phyloP scores from a whole-genome alignment of 2,329 filamentous ascomycete genomes.

The Cercospora sp. region DNA sequence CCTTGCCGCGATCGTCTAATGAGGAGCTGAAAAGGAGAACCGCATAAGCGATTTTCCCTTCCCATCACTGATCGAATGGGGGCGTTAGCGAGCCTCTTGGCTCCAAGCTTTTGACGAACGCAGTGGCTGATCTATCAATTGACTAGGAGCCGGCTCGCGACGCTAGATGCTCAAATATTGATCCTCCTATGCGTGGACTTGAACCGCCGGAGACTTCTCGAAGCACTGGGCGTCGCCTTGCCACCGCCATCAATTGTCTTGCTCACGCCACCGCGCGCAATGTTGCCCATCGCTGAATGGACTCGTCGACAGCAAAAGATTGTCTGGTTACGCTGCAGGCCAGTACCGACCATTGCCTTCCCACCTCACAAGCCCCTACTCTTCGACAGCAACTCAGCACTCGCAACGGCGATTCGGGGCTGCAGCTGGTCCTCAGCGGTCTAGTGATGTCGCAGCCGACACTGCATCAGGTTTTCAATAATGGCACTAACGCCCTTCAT shows the following conservation, averaged over 20 bases:
- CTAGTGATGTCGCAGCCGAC: not conserved
- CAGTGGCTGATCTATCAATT: slow-evolving; percentile 1
- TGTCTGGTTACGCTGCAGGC: not conserved
- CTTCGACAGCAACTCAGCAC: not conserved
- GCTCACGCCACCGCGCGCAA: not conserved
- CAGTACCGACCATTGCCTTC: not conserved
- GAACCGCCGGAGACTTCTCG: not conserved
- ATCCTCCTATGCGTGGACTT: not conserved
- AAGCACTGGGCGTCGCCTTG: slow-evolving; percentile 1
- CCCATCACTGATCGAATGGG: not conserved
- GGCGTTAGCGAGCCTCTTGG: not conserved
- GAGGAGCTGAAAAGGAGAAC: slow-evolving; percentile 1
- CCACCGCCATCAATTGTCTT: not conserved
- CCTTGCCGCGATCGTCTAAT: not conserved
- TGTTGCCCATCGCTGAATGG: not conserved
- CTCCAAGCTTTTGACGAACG: not conserved
- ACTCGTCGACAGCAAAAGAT: not conserved
- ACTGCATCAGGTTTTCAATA: not conserved
- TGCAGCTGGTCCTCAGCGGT: not conserved
- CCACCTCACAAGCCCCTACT: not conserved
- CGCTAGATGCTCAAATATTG: not conserved
- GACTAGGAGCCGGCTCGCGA: not conserved
- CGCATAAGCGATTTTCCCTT: not conserved
- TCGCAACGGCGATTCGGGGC: not conserved
- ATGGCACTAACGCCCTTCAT: not conserved